These are phyloP conservation scores for Aspergillus sparsus DNA, from an alignment of 495 filamentous ascomycete species.

Conservation along the genomic window DNA sequence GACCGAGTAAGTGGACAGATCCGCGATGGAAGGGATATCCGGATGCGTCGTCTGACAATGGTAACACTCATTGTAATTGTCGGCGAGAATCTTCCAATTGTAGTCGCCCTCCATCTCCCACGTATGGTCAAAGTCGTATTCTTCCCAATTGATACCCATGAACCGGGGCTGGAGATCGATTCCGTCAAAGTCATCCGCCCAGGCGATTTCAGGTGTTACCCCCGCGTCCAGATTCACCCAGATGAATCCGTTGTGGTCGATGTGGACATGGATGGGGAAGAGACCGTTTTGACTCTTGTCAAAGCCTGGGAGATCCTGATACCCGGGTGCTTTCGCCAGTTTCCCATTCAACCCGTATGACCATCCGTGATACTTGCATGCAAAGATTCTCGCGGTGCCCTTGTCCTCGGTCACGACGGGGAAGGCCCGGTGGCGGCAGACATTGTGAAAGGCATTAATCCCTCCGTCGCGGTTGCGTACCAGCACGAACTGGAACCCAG, in stretches of 20 bases:
- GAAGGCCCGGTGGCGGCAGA: slow-evolving; percentile 59
- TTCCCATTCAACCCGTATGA: slow-evolving; percentile 59
- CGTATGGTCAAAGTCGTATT: slow-evolving; percentile 49
- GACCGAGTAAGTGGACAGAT: slow-evolving; percentile 47
- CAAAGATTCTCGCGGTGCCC: slow-evolving; percentile 52
- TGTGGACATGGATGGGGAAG: slow-evolving; percentile 46
- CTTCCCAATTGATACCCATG: slow-evolving; percentile 43
- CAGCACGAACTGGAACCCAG: slow-evolving; percentile 52
- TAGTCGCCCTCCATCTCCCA: slow-evolving; percentile 48
- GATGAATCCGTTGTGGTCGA: slow-evolving; percentile 51
- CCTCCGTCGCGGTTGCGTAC: slow-evolving; percentile 49
- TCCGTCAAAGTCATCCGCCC: slow-evolving; percentile 44
- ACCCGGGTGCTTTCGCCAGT: slow-evolving; percentile 59
- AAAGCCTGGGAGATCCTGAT: slow-evolving; percentile 54
- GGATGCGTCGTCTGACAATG: slow-evolving; percentile 54
- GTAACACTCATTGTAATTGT: slow-evolving; percentile 57
- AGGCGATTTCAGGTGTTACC: slow-evolving; percentile 42
- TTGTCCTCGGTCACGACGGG: slow-evolving; percentile 52
- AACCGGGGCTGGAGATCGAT: slow-evolving; percentile 41
- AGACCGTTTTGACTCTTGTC: slow-evolving; percentile 55
- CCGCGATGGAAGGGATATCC: slow-evolving; percentile 42
- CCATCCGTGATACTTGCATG: slow-evolving; percentile 65
- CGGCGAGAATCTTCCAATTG: slow-evolving; percentile 56
- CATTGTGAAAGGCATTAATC: slow-evolving; percentile 61
- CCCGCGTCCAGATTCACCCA: slow-evolving; percentile 53